Percentiles rank a stretch among this genome's conserved stretches.
phyloP scores from a whole-genome alignment of 495 filamentous ascomycete genomes.

The Extremus antarcticus region DNA sequence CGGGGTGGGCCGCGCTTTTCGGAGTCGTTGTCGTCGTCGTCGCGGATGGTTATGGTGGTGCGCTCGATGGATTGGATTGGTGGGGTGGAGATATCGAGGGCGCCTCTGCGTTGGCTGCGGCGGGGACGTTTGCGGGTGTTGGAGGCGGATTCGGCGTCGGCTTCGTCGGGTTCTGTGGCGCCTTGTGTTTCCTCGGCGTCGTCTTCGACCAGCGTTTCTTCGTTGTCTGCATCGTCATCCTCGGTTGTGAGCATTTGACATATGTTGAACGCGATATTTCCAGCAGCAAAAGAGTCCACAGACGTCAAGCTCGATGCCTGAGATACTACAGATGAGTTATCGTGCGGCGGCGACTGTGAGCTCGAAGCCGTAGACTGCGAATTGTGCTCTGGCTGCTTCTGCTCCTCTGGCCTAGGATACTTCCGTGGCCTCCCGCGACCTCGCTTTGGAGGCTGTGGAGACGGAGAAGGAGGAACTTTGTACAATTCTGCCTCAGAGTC shows the following conservation, averaged over 20 bases:
- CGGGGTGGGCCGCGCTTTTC: conserved; percentile 19
- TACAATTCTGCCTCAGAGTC: conserved; percentile 1
- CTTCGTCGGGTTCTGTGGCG: not conserved
- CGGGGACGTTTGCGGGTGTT: not conserved
- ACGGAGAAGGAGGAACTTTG: not conserved
- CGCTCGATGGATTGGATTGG: conserved; percentile 21
- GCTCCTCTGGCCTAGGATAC: not conserved
- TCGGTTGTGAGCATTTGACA: conserved; percentile 1
- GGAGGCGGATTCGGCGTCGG: not conserved
- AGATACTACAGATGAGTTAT: not conserved
- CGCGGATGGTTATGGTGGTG: not conserved
- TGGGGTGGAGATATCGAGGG: not conserved
- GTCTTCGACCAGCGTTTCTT: not conserved
- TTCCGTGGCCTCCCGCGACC: conserved; percentile 2
- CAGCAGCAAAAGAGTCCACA: not conserved
- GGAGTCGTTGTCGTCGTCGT: not conserved
- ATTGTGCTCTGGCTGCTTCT: not conserved
- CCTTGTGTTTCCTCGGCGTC: not conserved
- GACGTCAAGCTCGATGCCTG: conserved; percentile 4
- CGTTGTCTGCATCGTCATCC: not conserved
- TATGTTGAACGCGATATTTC: conserved; percentile 2
- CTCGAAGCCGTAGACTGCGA: not conserved
- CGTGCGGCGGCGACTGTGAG: not conserved
- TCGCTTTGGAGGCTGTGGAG: not conserved
- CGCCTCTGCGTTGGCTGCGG: not conserved